A percentile compares a stretch with the other conserved stretches of the same genome.
phyloP scores from a whole-genome alignment of 23 red algal species.

The Gracilaria vermiculophylla region DNA sequence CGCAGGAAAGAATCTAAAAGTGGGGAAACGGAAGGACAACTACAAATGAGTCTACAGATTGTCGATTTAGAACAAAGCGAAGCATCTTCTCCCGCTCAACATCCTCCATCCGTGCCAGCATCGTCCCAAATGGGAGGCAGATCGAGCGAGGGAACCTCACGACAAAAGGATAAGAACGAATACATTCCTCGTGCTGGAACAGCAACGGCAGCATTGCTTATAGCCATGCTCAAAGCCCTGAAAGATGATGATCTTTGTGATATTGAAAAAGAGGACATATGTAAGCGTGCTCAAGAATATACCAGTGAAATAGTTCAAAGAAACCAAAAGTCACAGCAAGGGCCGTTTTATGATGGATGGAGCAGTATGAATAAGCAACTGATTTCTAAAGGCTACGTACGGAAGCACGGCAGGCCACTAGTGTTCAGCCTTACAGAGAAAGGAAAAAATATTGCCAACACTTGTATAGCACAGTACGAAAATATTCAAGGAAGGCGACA shows the following conservation, averaged over 20 bases:
- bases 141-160: neutral
- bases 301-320: neutral
- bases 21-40: neutral
- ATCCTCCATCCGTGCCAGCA: neutral
- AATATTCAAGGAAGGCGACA: neutral
- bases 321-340: neutral
- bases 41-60: too few relatives aligned
- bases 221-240: neutral
- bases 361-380: constrained; percentile 35
- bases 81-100: neutral
- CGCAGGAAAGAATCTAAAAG: neutral
- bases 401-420: constrained; percentile 20
- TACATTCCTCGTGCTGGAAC: neutral
- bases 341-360: constrained; percentile 44
- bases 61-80: neutral
- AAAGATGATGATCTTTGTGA: neutral
- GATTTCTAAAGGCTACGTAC: constrained; percentile 40
- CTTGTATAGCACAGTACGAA: neutral
- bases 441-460: constrained; percentile 10
- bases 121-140: neutral
- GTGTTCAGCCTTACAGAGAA: constrained; percentile 43
- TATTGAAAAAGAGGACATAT: neutral
- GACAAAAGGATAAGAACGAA: neutral
- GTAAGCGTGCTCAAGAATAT: constrained; percentile 2
- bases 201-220: neutral